phyloP scores from a whole-genome alignment of 345 rosid genomes.

The Pistacia atlantica region DNA sequence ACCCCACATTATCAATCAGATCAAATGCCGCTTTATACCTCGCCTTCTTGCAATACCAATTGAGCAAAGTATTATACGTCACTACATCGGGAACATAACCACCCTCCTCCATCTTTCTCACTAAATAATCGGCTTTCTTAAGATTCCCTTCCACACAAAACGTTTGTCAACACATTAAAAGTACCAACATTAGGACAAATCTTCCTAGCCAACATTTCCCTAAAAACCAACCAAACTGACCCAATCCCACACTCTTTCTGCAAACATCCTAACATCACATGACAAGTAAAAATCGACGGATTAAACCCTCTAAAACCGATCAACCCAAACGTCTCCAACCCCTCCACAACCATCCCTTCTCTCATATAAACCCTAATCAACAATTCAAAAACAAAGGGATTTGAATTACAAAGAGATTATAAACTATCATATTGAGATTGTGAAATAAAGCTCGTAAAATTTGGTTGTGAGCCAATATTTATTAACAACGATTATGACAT shows the following conservation, averaged over 20 bases:
- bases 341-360: constrained; percentile 58
- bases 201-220: constrained; percentile 65
- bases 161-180: constrained; percentile 79
- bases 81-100: constrained; percentile 73
- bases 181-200: constrained; percentile 81
- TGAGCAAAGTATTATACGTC: constrained; percentile 76
- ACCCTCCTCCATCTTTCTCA: constrained; percentile 78
- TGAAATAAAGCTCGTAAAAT: too few relatives aligned
- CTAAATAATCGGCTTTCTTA: constrained; percentile 61
- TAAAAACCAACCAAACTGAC: constrained; percentile 67
- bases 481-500: too few relatives aligned
- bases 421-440: too few relatives aligned
- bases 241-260: constrained; percentile 47
- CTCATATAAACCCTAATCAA: constrained; percentile 69
- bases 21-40: constrained; percentile 60
- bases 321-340: constrained; percentile 60
- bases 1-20: constrained; percentile 66
- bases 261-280: constrained; percentile 59
- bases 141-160: constrained; percentile 68
- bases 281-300: constrained; percentile 74
- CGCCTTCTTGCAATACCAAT: constrained; percentile 81
- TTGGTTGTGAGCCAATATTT: too few relatives aligned
- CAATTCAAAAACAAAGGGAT: constrained; percentile 83
- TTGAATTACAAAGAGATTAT: constrained; percentile 68
- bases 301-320: constrained; percentile 68